These are phyloP conservation scores for Pseudogymnoascus sp. DNA, from an alignment of 2,329 filamentous ascomycete genomes.

Conservation along the genomic window DNA sequence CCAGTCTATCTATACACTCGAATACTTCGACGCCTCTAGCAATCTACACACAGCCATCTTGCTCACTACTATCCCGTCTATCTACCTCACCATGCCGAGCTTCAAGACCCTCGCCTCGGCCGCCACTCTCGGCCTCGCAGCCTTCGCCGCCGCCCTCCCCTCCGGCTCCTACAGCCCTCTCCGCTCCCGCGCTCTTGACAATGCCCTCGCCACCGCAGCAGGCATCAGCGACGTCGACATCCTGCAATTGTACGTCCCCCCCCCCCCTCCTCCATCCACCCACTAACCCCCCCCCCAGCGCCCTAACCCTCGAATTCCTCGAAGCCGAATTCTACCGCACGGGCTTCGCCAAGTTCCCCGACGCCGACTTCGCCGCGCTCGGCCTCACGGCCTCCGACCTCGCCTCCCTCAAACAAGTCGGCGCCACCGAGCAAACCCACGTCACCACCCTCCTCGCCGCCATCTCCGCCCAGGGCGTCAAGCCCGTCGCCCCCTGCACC, in stretches of 20 bases:
- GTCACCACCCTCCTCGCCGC: constrained; percentile 50
- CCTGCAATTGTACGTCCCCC: constrained; percentile 41
- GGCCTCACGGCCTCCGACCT: constrained; percentile 49
- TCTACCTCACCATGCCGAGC: constrained; percentile 22
- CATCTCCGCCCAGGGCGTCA: constrained; percentile 52
- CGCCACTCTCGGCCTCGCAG: constrained; percentile 21
- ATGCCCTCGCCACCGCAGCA: constrained; percentile 27
- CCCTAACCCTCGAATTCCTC: constrained; percentile 66
- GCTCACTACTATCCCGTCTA: background rate
- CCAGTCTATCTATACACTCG: background rate
- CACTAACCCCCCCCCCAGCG: constrained; percentile 34
- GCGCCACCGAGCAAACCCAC: constrained; percentile 54
- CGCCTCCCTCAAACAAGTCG: constrained; percentile 52
- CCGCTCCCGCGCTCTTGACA: constrained; percentile 20
- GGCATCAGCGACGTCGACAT: constrained; percentile 42
- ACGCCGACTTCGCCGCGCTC: constrained; percentile 54
- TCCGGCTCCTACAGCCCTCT: constrained; percentile 21
- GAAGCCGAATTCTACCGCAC: constrained; percentile 65
- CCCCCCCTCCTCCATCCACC: background rate
- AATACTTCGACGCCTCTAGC: constrained; percentile 14
- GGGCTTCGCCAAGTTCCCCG: constrained; percentile 59
- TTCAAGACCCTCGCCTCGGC: constrained; percentile 23
- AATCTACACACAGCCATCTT: constrained; percentile 10
- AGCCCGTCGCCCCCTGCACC: constrained; percentile 59
- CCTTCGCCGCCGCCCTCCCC: constrained; percentile 22